A percentile compares a stretch with the other conserved stretches of the same genome.
Evolutionary conservation across 352 stramenopile genomes (phyloP).

Genomic region (Elongisporangium senticosum): DNA sequence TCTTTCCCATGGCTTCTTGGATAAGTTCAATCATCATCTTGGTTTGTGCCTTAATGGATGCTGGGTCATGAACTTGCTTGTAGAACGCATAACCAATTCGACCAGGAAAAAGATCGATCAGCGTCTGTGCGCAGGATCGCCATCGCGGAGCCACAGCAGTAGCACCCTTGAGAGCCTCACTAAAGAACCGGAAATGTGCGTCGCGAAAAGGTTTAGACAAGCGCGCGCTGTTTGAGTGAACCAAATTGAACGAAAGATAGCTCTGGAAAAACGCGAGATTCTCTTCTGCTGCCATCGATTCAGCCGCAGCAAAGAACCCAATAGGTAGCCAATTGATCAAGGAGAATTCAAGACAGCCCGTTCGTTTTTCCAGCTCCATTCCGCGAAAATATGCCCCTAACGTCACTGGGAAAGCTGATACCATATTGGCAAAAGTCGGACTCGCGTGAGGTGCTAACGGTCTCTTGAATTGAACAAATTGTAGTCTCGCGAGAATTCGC

Average conservation of each 20-base stretch:
- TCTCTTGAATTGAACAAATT: background rate
- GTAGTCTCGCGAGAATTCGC: background rate
- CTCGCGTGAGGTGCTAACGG: background rate
- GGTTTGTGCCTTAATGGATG: background rate
- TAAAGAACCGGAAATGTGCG: background rate
- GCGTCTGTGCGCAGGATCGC: background rate
- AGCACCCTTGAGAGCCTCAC: background rate
- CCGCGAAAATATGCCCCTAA: background rate
- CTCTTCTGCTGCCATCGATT: background rate
- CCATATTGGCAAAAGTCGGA: background rate
- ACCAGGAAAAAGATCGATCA: background rate
- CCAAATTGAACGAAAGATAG: background rate
- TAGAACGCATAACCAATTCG: background rate
- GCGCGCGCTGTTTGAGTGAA: background rate
- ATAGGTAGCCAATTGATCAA: background rate
- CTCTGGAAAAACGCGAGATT: background rate
- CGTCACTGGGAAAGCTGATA: background rate
- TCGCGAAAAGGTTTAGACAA: background rate
- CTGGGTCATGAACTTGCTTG: background rate
- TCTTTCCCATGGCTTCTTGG: background rate
- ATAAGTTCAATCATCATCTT: conserved; percentile 1
- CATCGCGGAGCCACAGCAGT: background rate
- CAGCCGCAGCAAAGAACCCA: background rate
- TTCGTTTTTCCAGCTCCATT: background rate
- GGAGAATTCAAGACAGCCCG: background rate